Conservation (phyloP, 2,329 filamentous ascomycete genomes). For the Macrophomina pseudophaseolina region DNA sequence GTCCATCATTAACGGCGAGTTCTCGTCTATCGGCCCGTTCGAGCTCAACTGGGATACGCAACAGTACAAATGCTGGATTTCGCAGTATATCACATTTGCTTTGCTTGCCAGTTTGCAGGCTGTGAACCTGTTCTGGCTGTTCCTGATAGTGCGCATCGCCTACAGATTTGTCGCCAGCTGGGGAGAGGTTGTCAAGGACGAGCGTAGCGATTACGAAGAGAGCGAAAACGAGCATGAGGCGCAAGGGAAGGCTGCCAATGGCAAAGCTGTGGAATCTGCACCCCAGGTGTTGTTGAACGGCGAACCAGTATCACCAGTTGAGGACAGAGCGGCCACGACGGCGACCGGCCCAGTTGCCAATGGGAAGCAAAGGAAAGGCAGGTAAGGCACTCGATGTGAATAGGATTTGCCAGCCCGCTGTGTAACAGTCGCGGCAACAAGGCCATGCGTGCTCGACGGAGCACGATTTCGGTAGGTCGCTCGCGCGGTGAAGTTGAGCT, state of each 20-base stretch:
- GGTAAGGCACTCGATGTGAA: not conserved
- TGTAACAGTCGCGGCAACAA: not conserved
- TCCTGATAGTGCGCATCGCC: slow-evolving; percentile 75
- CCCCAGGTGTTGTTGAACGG: slow-evolving; percentile 39
- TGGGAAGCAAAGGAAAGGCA: slow-evolving; percentile 15
- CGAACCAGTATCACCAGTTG: slow-evolving; percentile 30
- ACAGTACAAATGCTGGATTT: slow-evolving; percentile 77
- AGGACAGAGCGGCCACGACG: slow-evolving; percentile 14
- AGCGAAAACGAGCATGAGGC: slow-evolving; percentile 28
- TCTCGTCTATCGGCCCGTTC: slow-evolving; percentile 74
- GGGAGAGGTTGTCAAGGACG: slow-evolving; percentile 65
- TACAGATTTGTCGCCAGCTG: slow-evolving; percentile 68
- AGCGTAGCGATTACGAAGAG: slow-evolving; percentile 69
- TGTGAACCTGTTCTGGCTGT: slow-evolving; percentile 82
- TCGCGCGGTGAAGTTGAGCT: slow-evolving; percentile 2
- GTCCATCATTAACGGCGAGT: slow-evolving; percentile 73
- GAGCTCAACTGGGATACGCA: slow-evolving; percentile 76
- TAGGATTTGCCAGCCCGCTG: not conserved
- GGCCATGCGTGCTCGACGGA: not conserved
- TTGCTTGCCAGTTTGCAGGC: slow-evolving; percentile 72
- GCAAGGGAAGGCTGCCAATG: slow-evolving; percentile 13
- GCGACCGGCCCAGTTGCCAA: slow-evolving; percentile 7
- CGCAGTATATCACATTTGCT: slow-evolving; percentile 68
- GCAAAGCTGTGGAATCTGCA: slow-evolving; percentile 24
- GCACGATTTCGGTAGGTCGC: not conserved